Base-by-base conservation (phyloP, 225 moss, liverwort and hornwort species). In the Lunularia cruciata region DNA sequence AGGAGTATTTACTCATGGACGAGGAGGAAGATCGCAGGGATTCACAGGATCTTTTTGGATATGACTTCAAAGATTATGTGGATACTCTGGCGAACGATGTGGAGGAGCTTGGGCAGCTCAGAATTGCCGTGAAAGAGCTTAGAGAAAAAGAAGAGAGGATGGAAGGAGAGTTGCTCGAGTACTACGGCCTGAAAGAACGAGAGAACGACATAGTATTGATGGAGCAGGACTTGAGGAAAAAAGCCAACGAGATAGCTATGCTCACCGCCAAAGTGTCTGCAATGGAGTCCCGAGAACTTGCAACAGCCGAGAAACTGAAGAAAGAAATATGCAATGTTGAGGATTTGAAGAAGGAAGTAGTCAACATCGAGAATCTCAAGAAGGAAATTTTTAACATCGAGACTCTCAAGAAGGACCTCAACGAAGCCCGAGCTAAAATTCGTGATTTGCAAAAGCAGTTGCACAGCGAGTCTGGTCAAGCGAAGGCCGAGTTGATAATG, bases 401-500 rank as follows among this genome's bases (percentile, higher is more conserved):
- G 47, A 58, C 64, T 30, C 37, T 88, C 63, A 88, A 72, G 70
- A 94, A 88, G 74, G 90, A 94, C 59, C 67, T 94, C 33, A 82
- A 86, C 35, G 88, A 88, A 47, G 84, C 86, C 11, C 85, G 85
- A 19, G 55, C 70, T 31, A 88, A 85, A 72, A 88, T 79, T 66
- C 76, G 78, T 55, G 93, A 94, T 39, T 77, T 94, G 8, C 90
- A 88, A 51, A 87, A 81, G 84, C 88, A 94, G 73, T 48, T 90
- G 27, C 85, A 80, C 26, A 81, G 74, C 32, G 88, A 78, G 55
- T 57, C 76, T 34, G 90, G 87, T 68, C 81, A 94, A 67, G 81
- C 88, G 27, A 90, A 90, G 76, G 83, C 81, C 28, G 88, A 94
- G 68, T 75, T 90, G 20, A 37, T 90, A 62, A 84, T 86, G 84